These are phyloP conservation scores for Tulasnella sp. DNA, from an alignment of 768 basidiomycete genomes.

Conservation along the genomic window DNA sequence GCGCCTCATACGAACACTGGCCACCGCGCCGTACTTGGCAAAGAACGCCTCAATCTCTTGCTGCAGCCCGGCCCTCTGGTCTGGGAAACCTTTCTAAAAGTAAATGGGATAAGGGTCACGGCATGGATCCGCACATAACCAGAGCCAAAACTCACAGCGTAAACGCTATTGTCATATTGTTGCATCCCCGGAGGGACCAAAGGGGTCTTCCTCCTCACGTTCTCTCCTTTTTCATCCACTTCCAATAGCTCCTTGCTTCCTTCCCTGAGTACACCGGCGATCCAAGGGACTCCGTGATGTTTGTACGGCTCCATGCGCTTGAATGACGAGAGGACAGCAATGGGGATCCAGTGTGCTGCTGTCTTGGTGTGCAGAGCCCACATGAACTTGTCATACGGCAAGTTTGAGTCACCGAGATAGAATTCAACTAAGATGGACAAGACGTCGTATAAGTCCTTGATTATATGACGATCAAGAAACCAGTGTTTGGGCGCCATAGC, in stretches of 20 bases:
- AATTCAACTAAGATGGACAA: conserved; percentile 62
- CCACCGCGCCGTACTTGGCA: conserved; percentile 60
- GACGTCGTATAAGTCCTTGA: not conserved
- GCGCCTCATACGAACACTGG: conserved; percentile 81
- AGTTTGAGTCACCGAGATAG: conserved; percentile 93
- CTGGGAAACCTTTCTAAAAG: conserved; percentile 75
- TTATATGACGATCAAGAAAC: not conserved
- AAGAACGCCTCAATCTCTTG: conserved; percentile 71
- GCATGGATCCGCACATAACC: not conserved
- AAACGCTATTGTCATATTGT: conserved; percentile 74
- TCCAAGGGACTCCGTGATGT: conserved; percentile 50
- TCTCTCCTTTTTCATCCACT: conserved; percentile 59
- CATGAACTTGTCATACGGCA: conserved; percentile 93
- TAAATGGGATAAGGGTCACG: not conserved
- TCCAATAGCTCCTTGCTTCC: conserved; percentile 44
- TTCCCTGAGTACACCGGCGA: conserved; percentile 52
- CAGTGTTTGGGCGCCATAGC: not conserved
- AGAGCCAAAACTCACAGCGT: conserved; percentile 54
- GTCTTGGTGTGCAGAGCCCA: conserved; percentile 74
- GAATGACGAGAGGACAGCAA: conserved; percentile 82
- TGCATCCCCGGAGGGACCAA: conserved; percentile 59
- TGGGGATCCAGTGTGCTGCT: conserved; percentile 80
- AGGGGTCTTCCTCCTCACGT: conserved; percentile 65
- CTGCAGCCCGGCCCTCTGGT: conserved; percentile 54
- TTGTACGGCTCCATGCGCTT: conserved; percentile 78